phyloP scores from a whole-genome alignment of 192 early-diverging fungal genomes.

The Backusella parvicylindrica region DNA sequence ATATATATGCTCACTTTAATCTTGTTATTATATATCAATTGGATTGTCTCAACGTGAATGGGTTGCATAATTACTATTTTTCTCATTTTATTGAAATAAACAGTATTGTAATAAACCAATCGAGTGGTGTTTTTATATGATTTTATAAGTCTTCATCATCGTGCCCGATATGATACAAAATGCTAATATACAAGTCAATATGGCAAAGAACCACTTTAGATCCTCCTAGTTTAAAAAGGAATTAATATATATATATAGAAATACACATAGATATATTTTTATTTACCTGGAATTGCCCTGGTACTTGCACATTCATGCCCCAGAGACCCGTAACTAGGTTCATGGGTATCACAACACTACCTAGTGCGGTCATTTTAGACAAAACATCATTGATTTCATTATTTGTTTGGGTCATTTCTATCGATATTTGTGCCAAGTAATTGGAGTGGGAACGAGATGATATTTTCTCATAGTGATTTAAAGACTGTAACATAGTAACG shows the following conservation, averaged over 20 bases:
- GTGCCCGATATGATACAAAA: slow-evolving; percentile 21
- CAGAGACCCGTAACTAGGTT: slow-evolving; percentile 60
- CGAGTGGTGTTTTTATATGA: slow-evolving; percentile 13
- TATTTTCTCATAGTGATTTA: slow-evolving; percentile 74
- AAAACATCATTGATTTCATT: slow-evolving; percentile 54
- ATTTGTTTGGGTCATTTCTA: slow-evolving; percentile 62
- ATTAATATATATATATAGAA: neutral
- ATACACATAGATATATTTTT: neutral
- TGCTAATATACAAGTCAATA: slow-evolving; percentile 24
- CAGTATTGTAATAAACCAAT: too few species aligned
- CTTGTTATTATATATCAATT: too few species aligned
- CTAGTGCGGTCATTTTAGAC: slow-evolving; percentile 48
- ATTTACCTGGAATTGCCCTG: slow-evolving; percentile 41
- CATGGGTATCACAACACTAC: slow-evolving; percentile 55
- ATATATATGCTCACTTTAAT: too few species aligned
- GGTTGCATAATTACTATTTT: too few species aligned
- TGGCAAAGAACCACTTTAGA: slow-evolving; percentile 28
- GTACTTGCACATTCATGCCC: slow-evolving; percentile 65
- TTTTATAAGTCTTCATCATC: slow-evolving; percentile 26
- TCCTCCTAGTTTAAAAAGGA: slow-evolving; percentile 7
- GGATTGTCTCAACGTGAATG: too few species aligned
- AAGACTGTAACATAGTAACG: slow-evolving; percentile 75
- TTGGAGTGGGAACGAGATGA: slow-evolving; percentile 67
- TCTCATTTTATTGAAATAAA: too few species aligned
- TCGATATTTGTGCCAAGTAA: slow-evolving; percentile 72